A percentile compares a stretch with the other conserved stretches of the same genome.
phyloP scores from a whole-genome alignment of 2,329 filamentous ascomycete genomes.

The Alternaria metachromatica region DNA sequence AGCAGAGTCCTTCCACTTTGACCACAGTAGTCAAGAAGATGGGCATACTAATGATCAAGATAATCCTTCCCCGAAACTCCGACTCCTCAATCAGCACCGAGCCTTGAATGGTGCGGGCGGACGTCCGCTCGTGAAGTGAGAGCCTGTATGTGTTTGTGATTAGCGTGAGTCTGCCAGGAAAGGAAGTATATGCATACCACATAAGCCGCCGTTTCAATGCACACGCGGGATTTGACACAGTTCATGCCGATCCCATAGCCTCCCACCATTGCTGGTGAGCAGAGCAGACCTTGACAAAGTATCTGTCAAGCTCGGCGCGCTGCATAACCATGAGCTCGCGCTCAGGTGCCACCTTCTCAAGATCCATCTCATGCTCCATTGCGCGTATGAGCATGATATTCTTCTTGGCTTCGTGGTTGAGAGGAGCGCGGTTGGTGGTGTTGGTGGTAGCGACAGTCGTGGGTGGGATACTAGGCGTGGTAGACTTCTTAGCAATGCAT shows the following conservation, averaged over 20 bases:
- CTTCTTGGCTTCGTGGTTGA: background rate
- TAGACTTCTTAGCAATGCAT: too few relatives aligned
- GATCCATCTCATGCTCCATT: constrained; percentile 22
- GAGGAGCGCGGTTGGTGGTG: rapidly evolving
- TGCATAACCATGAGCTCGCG: constrained; percentile 10
- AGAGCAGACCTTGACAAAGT: background rate
- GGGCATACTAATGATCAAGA: background rate
- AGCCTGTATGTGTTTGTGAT: background rate
- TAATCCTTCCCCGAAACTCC: background rate
- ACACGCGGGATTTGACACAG: background rate
- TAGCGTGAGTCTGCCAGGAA: background rate
- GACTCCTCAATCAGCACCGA: background rate
- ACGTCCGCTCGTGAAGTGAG: background rate
- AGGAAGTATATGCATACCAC: background rate
- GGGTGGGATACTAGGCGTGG: too few relatives aligned
- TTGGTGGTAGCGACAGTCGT: too few relatives aligned
- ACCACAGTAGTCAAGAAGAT: background rate
- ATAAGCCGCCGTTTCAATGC: background rate
- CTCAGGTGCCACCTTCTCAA: constrained; percentile 8
- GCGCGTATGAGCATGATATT: background rate
- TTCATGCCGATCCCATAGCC: background rate
- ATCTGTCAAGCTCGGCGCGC: constrained; percentile 4
- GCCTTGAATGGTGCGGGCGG: background rate
- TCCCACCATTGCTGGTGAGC: constrained; percentile 15
- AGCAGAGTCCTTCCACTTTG: background rate